Conservation (phyloP, 2,329 filamentous ascomycete genomes). For the Penicillium brasilianum region DNA sequence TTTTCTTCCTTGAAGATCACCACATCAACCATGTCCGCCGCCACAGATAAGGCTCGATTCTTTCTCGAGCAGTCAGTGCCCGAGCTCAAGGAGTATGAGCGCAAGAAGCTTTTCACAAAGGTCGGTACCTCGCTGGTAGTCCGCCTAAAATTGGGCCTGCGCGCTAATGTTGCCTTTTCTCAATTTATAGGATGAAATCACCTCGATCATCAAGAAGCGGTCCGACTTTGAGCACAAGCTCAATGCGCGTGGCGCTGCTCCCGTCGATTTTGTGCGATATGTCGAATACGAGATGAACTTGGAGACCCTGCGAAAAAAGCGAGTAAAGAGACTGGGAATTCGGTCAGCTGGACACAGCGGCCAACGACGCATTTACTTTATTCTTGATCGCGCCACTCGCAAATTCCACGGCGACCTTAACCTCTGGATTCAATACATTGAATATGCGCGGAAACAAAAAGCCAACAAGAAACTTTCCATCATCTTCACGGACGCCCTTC, state of each 20-base stretch:
- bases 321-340: slow-evolving; percentile 79
- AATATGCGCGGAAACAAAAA: slow-evolving; percentile 73
- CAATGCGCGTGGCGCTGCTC: slow-evolving; percentile 76
- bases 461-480: slow-evolving; percentile 65
- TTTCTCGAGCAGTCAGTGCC: slow-evolving; percentile 91
- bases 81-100: slow-evolving; percentile 88
- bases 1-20: slow-evolving; percentile 26
- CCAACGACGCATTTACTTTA: slow-evolving; percentile 82
- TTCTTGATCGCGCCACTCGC: slow-evolving; percentile 83
- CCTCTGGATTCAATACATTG: slow-evolving; percentile 89
- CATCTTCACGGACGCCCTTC: slow-evolving; percentile 70
- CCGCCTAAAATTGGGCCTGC: slow-evolving; percentile 7
- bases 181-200: slow-evolving; percentile 76
- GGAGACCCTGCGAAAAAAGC: slow-evolving; percentile 79
- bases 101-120: slow-evolving; percentile 87
- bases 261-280: slow-evolving; percentile 83
- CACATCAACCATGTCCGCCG: slow-evolving; percentile 69
- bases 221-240: slow-evolving; percentile 93
- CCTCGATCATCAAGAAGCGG: slow-evolving; percentile 83
- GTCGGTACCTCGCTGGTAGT: slow-evolving; percentile 51
- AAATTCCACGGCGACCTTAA: slow-evolving; percentile 81
- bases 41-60: slow-evolving; percentile 92
- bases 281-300: slow-evolving; percentile 71
- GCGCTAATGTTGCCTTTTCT: slow-evolving; percentile 15
- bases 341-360: slow-evolving; percentile 72